Evolutionary conservation across 2,329 filamentous ascomycete species (phyloP), one percentile per base, ranked within the genome.

Genomic region (Paraconiothyrium brasiliense): DNA sequence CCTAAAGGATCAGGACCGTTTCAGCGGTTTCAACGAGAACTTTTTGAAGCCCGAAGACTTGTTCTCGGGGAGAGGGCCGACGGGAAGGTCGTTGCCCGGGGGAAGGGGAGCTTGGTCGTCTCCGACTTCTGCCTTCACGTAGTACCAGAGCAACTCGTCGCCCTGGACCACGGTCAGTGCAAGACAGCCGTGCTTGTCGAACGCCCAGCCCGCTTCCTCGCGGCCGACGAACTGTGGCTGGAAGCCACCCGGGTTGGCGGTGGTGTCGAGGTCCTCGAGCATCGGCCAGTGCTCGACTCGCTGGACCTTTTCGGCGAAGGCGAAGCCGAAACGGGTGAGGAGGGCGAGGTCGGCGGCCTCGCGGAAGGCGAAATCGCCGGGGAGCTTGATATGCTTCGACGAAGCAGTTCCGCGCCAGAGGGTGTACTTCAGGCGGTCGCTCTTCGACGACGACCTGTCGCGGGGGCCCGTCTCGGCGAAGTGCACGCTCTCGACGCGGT

Each of bases 171-270:
- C 16, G 5, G 39, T n/a, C 39, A 52, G 34, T 0, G 34, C 49
- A 9, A 52, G 34, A 34, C 49, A 37, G n/a, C 49, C 49, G 20
- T 52, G 35, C 49, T 52, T n/a, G 49, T 52, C 49, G 4, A 24
- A 4, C 4, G 35, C 16, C 49, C 49, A 52, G 49, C 49, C 49
- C 4, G 24, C n/a, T 35, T 52, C 49, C 10, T 13, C n/a, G 14
- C 14, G 9, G 10, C 32, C 49, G n/a, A 52, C 49, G 34, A 52
- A 52, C 20, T 52, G 49, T 11, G 39, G n/a, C 6, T 10, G 20
- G 49, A 52, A 39, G 11, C 49, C 49, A 10, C 9, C 20, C 11
- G 49, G 49, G 24, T 39, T 52, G n/a, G 34, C 35, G 27, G 34
- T 13, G 9, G 2, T 4, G 34, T 32, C 27, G 6, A 24, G 2